Conservation (phyloP, 2,329 filamentous ascomycete species). For the Trichoderma oligosporum region DNA sequence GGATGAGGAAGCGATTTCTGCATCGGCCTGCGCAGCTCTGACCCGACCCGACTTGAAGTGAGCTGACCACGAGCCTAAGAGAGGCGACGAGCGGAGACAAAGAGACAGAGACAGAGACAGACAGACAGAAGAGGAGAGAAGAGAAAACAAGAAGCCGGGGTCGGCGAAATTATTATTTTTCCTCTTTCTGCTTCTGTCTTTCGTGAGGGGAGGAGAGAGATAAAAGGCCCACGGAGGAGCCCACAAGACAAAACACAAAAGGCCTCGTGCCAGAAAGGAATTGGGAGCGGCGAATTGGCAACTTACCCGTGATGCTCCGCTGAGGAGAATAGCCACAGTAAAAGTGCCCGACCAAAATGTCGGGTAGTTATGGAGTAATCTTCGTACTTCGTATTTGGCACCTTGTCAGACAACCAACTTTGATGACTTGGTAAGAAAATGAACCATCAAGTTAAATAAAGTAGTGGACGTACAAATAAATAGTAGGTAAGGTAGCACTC, state of each 20-base stretch:
- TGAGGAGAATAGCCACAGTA: constrained; percentile 26
- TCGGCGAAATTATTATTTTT: background rate
- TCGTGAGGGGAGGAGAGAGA: constrained; percentile 13
- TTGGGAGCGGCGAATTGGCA: background rate
- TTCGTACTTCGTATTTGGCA: too few species aligned
- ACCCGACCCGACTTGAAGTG: constrained; percentile 4
- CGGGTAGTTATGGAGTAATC: background rate
- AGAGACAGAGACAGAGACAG: background rate
- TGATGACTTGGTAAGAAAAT: too few species aligned
- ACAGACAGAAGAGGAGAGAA: background rate
- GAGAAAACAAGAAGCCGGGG: constrained; percentile 16
- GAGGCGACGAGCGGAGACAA: background rate
- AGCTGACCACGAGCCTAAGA: background rate
- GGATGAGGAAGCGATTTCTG: constrained; percentile 3
- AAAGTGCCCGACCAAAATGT: constrained; percentile 23
- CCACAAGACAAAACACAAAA: constrained; percentile 1
- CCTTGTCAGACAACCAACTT: too few species aligned
- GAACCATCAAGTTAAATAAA: too few species aligned
- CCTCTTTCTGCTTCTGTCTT: background rate
- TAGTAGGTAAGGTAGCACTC: too few species aligned
- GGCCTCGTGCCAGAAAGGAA: background rate
- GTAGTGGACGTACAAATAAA: too few species aligned
- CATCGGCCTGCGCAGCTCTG: background rate
- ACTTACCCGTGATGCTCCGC: constrained; percentile 1
- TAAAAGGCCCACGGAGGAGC: background rate